These are phyloP conservation scores for Podochytrium sp. DNA, from an alignment of 192 early-diverging fungal genomes.

Conservation along the genomic window DNA sequence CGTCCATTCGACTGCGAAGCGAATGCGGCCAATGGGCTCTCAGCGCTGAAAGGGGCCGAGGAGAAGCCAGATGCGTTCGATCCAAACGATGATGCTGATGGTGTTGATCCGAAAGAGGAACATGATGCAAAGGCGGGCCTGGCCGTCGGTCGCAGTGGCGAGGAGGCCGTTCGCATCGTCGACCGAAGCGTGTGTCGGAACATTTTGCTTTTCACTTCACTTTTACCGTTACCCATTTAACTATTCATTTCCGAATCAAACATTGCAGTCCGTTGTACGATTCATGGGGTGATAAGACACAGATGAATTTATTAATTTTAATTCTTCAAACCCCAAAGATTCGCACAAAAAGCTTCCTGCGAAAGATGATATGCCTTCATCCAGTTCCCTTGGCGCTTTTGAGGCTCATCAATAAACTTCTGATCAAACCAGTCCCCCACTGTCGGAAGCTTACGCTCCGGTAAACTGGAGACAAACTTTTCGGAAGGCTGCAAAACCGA, in stretches of 20 bases:
- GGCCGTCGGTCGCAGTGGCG: too few species aligned
- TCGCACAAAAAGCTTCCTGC: not conserved
- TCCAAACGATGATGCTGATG: not conserved
- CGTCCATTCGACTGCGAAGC: not conserved
- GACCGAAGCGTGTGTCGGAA: too few species aligned
- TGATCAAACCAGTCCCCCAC: constrained; percentile 45
- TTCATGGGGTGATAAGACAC: too few species aligned
- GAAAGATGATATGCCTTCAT: not conserved
- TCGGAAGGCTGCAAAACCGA: constrained; percentile 31
- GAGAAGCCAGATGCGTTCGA: not conserved
- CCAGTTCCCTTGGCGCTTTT: constrained; percentile 29
- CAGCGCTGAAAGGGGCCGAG: not conserved
- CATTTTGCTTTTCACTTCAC: too few species aligned
- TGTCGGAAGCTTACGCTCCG: constrained; percentile 34
- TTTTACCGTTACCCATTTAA: too few species aligned
- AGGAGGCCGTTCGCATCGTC: too few species aligned
- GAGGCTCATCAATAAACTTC: constrained; percentile 40
- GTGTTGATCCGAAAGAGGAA: not conserved
- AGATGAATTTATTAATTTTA: too few species aligned
- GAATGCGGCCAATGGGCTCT: not conserved
- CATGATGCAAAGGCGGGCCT: not conserved
- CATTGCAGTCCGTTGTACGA: too few species aligned
- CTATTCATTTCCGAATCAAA: too few species aligned
- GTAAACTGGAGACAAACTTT: constrained; percentile 20
- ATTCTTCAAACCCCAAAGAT: too few species aligned